Evolutionary conservation across 768 basidiomycete species (phyloP).

Genomic region (Chalciporus sphaerocephalus): DNA sequence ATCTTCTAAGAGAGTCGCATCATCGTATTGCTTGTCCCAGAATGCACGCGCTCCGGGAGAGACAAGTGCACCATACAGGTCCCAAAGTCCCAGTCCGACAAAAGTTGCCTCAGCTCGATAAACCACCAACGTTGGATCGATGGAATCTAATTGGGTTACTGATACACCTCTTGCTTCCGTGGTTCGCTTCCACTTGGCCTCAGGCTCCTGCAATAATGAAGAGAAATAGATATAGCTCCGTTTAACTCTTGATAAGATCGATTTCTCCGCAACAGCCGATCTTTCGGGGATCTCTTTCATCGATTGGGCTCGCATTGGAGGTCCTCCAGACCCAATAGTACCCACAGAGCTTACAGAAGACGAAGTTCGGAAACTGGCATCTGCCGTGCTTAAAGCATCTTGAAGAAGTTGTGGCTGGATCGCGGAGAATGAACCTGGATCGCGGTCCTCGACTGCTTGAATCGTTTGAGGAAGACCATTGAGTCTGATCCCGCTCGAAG

Average conservation of each 20-base stretch:
- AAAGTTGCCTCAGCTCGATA: conserved; percentile 97
- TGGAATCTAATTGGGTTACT: conserved; percentile 92
- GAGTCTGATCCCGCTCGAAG: conserved; percentile 72
- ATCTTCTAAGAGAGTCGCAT: conserved; percentile 81
- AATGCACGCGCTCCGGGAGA: conserved; percentile 76
- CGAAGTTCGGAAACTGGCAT: conserved; percentile 61
- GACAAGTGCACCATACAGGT: conserved; percentile 82
- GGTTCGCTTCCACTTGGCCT: conserved; percentile 91
- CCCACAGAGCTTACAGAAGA: conserved; percentile 54
- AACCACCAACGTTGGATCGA: conserved; percentile 93
- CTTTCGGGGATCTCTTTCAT: conserved; percentile 42
- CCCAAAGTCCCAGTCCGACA: conserved; percentile 94
- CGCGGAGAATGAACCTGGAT: conserved; percentile 48
- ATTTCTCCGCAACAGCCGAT: conserved; percentile 64
- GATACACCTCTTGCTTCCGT: conserved; percentile 88
- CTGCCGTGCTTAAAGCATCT: conserved; percentile 65
- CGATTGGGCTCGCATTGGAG: conserved; percentile 31
- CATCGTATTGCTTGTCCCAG: conserved; percentile 91
- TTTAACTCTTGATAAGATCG: conserved; percentile 79
- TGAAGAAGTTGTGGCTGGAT: conserved; percentile 51
- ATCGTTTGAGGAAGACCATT: conserved; percentile 79
- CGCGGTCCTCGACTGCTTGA: conserved; percentile 60
- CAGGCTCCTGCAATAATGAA: conserved; percentile 92
- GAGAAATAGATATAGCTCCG: conserved; percentile 98
- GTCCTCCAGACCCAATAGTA: conserved; percentile 40